These are phyloP conservation scores for Penicillium pulvis DNA, from an alignment of 495 filamentous ascomycete species.

Conservation along the genomic window DNA sequence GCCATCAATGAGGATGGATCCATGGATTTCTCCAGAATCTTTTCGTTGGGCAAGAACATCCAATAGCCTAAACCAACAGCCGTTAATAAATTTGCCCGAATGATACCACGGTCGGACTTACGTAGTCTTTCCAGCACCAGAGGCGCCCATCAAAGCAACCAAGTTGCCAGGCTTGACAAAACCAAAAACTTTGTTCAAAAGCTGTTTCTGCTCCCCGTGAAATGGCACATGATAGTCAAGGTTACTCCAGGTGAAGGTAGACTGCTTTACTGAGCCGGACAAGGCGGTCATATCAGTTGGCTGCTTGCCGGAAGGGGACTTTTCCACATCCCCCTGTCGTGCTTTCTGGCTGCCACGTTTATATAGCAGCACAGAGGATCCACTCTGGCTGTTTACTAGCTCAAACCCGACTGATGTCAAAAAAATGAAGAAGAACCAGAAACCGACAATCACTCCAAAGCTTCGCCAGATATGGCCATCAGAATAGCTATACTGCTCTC, in stretches of 20 bases:
- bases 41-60: slow-evolving; percentile 53
- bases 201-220: slow-evolving; percentile 49
- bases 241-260: slow-evolving; percentile 56
- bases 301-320: slow-evolving; percentile 7
- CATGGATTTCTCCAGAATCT: slow-evolving; percentile 49
- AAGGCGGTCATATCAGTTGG: slow-evolving; percentile 24
- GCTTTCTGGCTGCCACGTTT: slow-evolving; percentile 54
- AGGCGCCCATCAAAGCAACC: slow-evolving; percentile 81
- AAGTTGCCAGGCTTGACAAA: slow-evolving; percentile 79
- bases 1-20: slow-evolving; percentile 51
- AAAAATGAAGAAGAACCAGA: slow-evolving; percentile 70
- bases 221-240: slow-evolving; percentile 71
- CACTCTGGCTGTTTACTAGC: slow-evolving; percentile 61
- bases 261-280: slow-evolving; percentile 30
- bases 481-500: slow-evolving; percentile 63
- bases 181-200: slow-evolving; percentile 74
- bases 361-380: slow-evolving; percentile 63
- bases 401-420: slow-evolving; percentile 68
- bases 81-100: background rate
- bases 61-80: slow-evolving; percentile 43
- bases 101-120: slow-evolving; percentile 37
- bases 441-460: slow-evolving; percentile 75
- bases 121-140: slow-evolving; percentile 85
- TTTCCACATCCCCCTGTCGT: slow-evolving; percentile 29
- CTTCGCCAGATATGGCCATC: slow-evolving; percentile 71